Evolutionary conservation across 2,329 filamentous ascomycete genomes (phyloP), one percentile per base, ranked within the genome.

Genomic region (Aureobasidium musti): DNA sequence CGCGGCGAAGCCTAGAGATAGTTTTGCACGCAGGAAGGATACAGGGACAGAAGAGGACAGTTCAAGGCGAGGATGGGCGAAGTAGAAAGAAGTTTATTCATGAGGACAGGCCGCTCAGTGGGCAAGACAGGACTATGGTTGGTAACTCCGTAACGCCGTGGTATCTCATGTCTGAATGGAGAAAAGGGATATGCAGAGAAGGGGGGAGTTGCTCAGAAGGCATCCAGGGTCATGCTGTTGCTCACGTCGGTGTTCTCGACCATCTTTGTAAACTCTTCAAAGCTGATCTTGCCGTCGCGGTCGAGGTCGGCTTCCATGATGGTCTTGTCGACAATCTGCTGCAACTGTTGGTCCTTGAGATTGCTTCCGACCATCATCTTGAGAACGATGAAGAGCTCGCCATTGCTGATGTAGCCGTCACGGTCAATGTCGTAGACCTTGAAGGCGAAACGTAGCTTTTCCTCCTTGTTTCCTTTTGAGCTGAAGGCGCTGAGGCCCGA

Each of bases 361-460:
- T 99, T 99, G 82, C 91, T 97, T 68, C 95, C 95, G 61, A 99
- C 95, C 95, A 99, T 99, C 95, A 99, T 99, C 90, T 99, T 99
- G 75, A 99, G 85, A 75, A 99, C 95, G 75, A 99, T 98, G 79
- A 98, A 99, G 61, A 99, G 86, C 83, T 99, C 95, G 74, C 95
- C 95, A 79, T 99, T 99, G 83, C 91, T 96, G 76, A 99, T 99
- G 82, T 91, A 99, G 28, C 95, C 95, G 79, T 99, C 95, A 68
- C 95, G 91, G 80, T 99, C 95, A 75, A 99, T 98, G 79, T 99
- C 95, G 84, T 99, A 99, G 69, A 99, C 95, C 80, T 97, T 97
- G 87, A 99, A 99, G 52, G 95, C 95, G 76, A 99, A 99, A 65
- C 88, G 89, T 71, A 98, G 86, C 83, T 99, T 99, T 82, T 99